Conservation (phyloP, 352 stramenopile species). For the Pythium vanterpoolii region DNA sequence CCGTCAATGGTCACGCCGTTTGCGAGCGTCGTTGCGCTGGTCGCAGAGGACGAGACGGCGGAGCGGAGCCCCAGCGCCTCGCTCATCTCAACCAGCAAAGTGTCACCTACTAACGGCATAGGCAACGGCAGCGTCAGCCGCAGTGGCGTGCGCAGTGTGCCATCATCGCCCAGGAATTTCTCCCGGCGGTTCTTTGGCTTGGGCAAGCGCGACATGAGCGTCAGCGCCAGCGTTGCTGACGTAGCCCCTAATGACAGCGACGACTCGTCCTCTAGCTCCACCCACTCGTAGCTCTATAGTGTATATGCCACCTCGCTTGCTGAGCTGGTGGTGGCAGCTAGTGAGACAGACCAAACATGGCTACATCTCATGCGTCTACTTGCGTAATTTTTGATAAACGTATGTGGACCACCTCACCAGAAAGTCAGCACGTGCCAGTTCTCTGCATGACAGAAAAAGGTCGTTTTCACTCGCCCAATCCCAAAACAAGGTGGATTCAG, state of each 20-base stretch:
- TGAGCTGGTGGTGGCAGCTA: not conserved
- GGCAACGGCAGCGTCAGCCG: too few species aligned
- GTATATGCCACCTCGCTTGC: not conserved
- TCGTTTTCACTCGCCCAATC: not conserved
- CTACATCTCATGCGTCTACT: slow-evolving; percentile 7
- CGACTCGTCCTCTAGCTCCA: not conserved
- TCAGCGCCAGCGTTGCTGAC: not conserved
- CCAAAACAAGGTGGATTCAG: not conserved
- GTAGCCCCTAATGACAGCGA: not conserved
- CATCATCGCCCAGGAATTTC: slow-evolving; percentile 16
- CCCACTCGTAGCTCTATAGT: not conserved
- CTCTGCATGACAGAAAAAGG: not conserved
- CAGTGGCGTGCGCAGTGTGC: slow-evolving; percentile 1
- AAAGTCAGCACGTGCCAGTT: slow-evolving; percentile 16
- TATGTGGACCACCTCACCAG: slow-evolving; percentile 12
- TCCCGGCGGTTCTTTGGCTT: slow-evolving; percentile 17
- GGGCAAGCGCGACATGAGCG: slow-evolving; percentile 9
- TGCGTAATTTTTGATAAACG: slow-evolving; percentile 1
- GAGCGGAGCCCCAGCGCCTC: slow-evolving; percentile 10
- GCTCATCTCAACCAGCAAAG: not conserved
- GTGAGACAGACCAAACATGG: slow-evolving; percentile 3
- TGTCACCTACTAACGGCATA: not conserved
- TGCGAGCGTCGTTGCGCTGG: not conserved
- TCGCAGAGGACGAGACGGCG: slow-evolving; percentile 1
- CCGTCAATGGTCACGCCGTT: not conserved